Conservation (phyloP, 2,329 filamentous ascomycete species). For the Ceratocystis lukuohia region DNA sequence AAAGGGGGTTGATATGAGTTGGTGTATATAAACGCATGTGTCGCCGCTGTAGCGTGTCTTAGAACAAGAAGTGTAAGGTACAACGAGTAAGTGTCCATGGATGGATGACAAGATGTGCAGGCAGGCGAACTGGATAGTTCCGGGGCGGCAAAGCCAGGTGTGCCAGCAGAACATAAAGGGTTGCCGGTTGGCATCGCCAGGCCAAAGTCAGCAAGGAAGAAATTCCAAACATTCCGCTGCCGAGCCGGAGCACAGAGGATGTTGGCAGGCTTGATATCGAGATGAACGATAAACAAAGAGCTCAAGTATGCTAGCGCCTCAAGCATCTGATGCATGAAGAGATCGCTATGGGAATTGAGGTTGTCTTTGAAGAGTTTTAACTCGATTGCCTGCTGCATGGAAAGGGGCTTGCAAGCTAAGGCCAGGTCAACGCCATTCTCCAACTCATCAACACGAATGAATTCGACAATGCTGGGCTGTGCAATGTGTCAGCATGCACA, state of each 20-base stretch:
- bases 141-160: constrained; percentile 1
- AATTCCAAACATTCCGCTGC: not conserved
- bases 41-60: not conserved
- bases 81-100: constrained; percentile 13
- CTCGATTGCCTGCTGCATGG: not conserved
- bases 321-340: constrained; percentile 13
- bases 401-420: constrained; percentile 2
- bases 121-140: not conserved
- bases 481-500: not conserved
- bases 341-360: not conserved
- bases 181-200: not conserved
- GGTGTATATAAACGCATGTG: not conserved
- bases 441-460: not conserved
- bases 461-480: constrained; percentile 10
- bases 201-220: constrained; percentile 15
- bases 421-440: not conserved
- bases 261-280: constrained; percentile 16
- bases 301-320: constrained; percentile 9
- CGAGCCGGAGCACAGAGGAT: constrained; percentile 9
- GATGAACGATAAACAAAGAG: constrained; percentile 4
- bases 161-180: not conserved
- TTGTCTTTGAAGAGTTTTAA: not conserved
- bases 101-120: not conserved
- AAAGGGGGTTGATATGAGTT: not conserved
- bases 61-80: not conserved